phyloP scores from a whole-genome alignment of 2,329 filamentous ascomycete genomes.

The Xylariaceae sp. region DNA sequence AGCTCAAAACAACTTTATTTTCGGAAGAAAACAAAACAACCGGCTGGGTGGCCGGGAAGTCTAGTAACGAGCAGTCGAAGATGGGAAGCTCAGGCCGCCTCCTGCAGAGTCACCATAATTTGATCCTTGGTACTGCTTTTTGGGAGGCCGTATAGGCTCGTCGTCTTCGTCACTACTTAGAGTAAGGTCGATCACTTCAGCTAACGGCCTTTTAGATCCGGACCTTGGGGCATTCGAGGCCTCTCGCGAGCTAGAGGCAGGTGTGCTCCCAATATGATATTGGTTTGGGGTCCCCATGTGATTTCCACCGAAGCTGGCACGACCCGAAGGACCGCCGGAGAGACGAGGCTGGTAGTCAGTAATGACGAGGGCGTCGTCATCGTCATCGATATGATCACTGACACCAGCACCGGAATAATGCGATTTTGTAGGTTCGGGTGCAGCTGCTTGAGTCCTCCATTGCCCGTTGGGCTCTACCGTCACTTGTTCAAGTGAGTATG shows the following conservation, averaged over 20 bases:
- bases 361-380: slow-evolving; percentile 48
- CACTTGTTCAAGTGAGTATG: slow-evolving; percentile 72
- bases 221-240: slow-evolving; percentile 35
- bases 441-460: slow-evolving; percentile 53
- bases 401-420: slow-evolving; percentile 17
- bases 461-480: slow-evolving; percentile 82
- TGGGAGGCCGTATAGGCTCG: slow-evolving; percentile 39
- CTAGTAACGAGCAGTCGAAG: not conserved
- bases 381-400: slow-evolving; percentile 33
- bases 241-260: slow-evolving; percentile 17
- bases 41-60: not conserved
- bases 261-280: slow-evolving; percentile 14
- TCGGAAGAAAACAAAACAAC: no score
- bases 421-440: slow-evolving; percentile 25
- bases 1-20: no score
- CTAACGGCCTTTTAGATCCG: slow-evolving; percentile 30
- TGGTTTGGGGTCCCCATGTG: slow-evolving; percentile 17
- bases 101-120: not conserved
- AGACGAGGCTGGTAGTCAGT: slow-evolving; percentile 28
- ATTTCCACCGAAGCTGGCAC: slow-evolving; percentile 19
- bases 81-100: no score
- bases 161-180: slow-evolving; percentile 52
- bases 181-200: slow-evolving; percentile 57
- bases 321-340: slow-evolving; percentile 31
- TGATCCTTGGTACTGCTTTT: slow-evolving; percentile 37